phyloP scores from a whole-genome alignment of 805 yeast genomes.

The Myxozyma melibiosi region DNA sequence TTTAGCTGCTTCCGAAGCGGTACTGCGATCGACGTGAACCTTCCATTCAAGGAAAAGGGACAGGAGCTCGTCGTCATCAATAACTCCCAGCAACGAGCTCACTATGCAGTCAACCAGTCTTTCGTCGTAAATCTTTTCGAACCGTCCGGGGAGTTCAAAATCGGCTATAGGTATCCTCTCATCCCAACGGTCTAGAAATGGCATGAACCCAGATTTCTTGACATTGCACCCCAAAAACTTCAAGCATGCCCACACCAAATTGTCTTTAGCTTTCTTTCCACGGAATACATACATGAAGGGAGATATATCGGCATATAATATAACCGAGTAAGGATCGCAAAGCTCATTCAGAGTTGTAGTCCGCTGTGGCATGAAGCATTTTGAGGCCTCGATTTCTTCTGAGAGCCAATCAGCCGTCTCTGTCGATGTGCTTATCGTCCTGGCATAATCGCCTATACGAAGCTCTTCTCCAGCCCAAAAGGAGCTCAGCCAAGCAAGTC shows the following conservation, averaged over 20 bases:
- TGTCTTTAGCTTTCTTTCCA: background rate
- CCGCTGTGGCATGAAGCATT: constrained; percentile 2
- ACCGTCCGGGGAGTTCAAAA: background rate
- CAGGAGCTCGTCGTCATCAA: constrained; percentile 14
- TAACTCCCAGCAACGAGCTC: background rate
- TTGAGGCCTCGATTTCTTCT: constrained; percentile 1
- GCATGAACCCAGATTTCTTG: background rate
- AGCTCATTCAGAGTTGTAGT: background rate
- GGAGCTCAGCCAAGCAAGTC: constrained; percentile 10
- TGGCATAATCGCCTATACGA: constrained; percentile 33
- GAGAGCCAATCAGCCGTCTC: constrained; percentile 3
- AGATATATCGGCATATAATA: constrained; percentile 33
- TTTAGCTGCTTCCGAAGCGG: constrained; percentile 5
- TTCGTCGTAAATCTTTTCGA: background rate
- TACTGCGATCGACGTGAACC: background rate
- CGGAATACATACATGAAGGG: constrained; percentile 22
- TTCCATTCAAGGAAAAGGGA: constrained; percentile 16
- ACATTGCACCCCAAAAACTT: constrained; percentile 29
- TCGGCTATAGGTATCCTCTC: background rate
- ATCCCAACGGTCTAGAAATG: constrained; percentile 18
- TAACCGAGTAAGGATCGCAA: constrained; percentile 30
- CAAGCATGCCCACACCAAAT: constrained; percentile 28
- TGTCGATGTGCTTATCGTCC: background rate
- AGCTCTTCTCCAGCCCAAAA: constrained; percentile 35
- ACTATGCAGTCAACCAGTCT: constrained; percentile 8